Evolutionary conservation across 106 monocot genomes (phyloP), one percentile per base, ranked within the genome.

Genomic region (Amphibolis antarctica): DNA sequence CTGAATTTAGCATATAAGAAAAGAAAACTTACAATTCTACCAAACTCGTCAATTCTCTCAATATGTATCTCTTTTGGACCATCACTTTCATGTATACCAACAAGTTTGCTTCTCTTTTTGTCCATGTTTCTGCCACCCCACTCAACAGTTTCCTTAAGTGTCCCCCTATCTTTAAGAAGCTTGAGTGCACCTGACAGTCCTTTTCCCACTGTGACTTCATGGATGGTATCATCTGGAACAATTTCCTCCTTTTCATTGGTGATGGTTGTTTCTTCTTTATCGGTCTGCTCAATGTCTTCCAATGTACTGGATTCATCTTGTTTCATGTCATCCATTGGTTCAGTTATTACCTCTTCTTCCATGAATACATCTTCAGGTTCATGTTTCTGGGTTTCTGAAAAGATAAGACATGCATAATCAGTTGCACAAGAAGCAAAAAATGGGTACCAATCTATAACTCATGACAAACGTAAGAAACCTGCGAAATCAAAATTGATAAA

Each of bases 61-160:
- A 98, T 98, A 55, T 86, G 78, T 59, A 94, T 89, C 71, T 89
- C 94, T 69, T 94, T 94, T 61, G 83, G 48, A 30, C 90, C 96
- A 23, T 82, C 82, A 74, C 65, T 83, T 51, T 85, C 80, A 74
- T 78, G 36, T 20, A 98, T 60, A 26, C 96, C 96, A 29, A 85
- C 80, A 72, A 96, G 83, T 47, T 96, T 96, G 66, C 94, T 96
- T 68, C 90, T 98, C 75, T 90, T 91, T 65, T 98, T 98, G 63
- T 98, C 90, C 87, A 87, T 98, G 48, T 81, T 98, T 78, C 90
- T 84, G 9, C 86, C 90, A 44, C 96, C 96, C 96, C 81, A 98
- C 52, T 87, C 90, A 21, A 87, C 76, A 45, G 73, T 79, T 65
- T 98, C 96, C 36, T 87, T 90, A 19, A 90, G 78, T 53, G 89